Evolutionary conservation across 2,329 filamentous ascomycete genomes (phyloP).

Genomic region (Colletotrichum magnum): DNA sequence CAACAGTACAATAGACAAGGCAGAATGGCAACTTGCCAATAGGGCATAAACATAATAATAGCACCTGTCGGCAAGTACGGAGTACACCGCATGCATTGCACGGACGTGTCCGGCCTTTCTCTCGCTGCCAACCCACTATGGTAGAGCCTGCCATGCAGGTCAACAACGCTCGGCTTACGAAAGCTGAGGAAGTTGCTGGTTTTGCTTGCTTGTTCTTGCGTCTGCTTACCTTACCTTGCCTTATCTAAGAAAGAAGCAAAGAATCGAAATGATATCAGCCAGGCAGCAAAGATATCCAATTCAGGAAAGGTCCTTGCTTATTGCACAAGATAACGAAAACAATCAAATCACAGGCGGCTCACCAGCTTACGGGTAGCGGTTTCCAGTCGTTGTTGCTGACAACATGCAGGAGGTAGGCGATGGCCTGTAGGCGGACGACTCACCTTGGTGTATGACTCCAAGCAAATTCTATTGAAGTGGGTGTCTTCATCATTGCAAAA

Average conservation of each 20-base stretch:
- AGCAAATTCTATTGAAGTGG: too few relatives aligned
- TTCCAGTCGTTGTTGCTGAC: background rate
- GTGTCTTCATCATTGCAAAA: slow-evolving; percentile 22
- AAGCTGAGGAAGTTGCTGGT: background rate
- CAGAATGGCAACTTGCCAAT: too few relatives aligned
- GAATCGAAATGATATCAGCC: background rate
- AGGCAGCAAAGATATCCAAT: background rate
- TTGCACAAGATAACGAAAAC: slow-evolving; percentile 21
- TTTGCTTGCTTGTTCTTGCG: slow-evolving; percentile 13
- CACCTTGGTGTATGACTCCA: background rate
- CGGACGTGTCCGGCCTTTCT: slow-evolving; percentile 2
- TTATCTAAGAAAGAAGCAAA: slow-evolving; percentile 18
- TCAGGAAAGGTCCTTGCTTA: slow-evolving; percentile 30
- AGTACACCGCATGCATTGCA: background rate
- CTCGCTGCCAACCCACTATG: too few relatives aligned
- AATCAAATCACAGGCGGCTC: background rate
- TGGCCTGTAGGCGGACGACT: slow-evolving; percentile 5
- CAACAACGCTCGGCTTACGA: slow-evolving; percentile 5
- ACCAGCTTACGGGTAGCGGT: background rate
- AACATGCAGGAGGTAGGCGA: background rate
- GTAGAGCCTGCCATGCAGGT: too few relatives aligned
- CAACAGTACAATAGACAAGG: too few relatives aligned
- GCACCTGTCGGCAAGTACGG: too few relatives aligned
- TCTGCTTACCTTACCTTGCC: background rate
- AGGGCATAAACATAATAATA: background rate